Evolutionary conservation across 306 rosid genomes (phyloP).

Genomic region (Corylus heterophylla): DNA sequence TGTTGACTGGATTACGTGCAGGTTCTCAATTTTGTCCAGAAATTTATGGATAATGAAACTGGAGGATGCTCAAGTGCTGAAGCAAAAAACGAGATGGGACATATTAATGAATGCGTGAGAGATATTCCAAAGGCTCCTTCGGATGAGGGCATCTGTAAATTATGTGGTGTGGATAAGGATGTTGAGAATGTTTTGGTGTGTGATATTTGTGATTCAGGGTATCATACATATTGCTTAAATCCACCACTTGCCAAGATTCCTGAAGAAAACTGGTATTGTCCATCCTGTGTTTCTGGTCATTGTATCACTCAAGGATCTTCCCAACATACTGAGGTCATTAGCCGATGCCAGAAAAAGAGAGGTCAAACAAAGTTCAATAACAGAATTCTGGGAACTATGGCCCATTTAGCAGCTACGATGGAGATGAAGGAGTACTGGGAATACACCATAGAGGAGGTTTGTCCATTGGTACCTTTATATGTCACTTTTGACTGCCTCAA

Average conservation of each 20-base stretch:
- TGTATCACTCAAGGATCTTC: conserved; percentile 50
- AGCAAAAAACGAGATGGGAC: conserved; percentile 57
- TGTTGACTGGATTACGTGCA: conserved; percentile 25
- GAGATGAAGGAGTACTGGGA: conserved; percentile 97
- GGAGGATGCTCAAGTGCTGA: conserved; percentile 58
- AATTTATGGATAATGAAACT: conserved; percentile 58
- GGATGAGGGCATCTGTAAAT: conserved; percentile 99
- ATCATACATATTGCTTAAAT: conserved; percentile 95
- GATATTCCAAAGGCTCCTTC: conserved; percentile 92
- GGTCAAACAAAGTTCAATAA: conserved; percentile 61
- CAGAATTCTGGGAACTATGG: conserved; percentile 49
- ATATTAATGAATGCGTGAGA: conserved; percentile 52
- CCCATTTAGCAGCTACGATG: conserved; percentile 62
- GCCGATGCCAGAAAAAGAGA: conserved; percentile 53
- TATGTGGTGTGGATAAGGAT: conserved; percentile 93
- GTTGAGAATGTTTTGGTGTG: conserved; percentile 94
- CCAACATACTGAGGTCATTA: conserved; percentile 31
- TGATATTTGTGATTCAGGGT: conserved; percentile 95
- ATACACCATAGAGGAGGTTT: conserved; percentile 68
- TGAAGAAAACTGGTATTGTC: conserved; percentile 98
- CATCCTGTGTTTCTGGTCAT: conserved; percentile 77
- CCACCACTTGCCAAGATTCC: conserved; percentile 99
- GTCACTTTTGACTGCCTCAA: not conserved
- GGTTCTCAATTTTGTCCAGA: conserved; percentile 64
- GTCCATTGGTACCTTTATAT: conserved; percentile 30